Evolutionary conservation across 345 rosid species (phyloP).

Genomic region (Cardamine resedifolia): DNA sequence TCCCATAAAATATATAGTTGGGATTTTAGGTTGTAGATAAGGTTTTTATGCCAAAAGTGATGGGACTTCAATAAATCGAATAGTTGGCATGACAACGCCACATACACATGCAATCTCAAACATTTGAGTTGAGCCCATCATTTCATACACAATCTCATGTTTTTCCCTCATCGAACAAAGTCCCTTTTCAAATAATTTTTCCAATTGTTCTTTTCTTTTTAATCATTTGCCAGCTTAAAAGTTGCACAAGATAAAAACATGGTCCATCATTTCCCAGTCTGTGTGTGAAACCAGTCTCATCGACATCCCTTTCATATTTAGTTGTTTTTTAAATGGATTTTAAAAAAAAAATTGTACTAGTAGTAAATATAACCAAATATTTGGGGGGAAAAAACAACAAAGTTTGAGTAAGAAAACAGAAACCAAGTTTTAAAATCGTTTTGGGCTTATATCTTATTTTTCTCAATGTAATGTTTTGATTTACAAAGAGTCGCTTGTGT

Average conservation of each 20-base stretch:
- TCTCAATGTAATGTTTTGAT: not conserved
- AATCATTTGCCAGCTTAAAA: conserved; percentile 38
- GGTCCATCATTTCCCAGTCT: conserved; percentile 30
- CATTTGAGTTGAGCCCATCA: conserved; percentile 41
- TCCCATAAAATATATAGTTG: not conserved
- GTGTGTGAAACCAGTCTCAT: not conserved
- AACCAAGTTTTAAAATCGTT: not conserved
- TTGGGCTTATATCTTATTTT: not conserved
- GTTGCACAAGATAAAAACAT: conserved; percentile 38
- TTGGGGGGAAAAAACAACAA: not conserved
- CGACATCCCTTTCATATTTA: not conserved
- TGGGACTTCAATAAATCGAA: conserved; percentile 21
- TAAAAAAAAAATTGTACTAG: not conserved
- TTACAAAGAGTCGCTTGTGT: not conserved
- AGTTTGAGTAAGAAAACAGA: not conserved
- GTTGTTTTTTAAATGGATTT: not conserved
- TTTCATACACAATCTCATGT: conserved; percentile 40
- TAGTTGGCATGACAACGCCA: conserved; percentile 39
- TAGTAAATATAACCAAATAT: not conserved
- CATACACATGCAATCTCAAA: conserved; percentile 35
- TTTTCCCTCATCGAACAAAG: conserved; percentile 15
- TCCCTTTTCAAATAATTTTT: not conserved
- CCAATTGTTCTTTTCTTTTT: not conserved
- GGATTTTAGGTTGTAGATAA: conserved; percentile 14
- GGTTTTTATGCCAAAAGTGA: conserved; percentile 7